These are phyloP conservation scores for Leccinum olivaceopallidum DNA, from an alignment of 768 basidiomycete species.

Conservation along the genomic window DNA sequence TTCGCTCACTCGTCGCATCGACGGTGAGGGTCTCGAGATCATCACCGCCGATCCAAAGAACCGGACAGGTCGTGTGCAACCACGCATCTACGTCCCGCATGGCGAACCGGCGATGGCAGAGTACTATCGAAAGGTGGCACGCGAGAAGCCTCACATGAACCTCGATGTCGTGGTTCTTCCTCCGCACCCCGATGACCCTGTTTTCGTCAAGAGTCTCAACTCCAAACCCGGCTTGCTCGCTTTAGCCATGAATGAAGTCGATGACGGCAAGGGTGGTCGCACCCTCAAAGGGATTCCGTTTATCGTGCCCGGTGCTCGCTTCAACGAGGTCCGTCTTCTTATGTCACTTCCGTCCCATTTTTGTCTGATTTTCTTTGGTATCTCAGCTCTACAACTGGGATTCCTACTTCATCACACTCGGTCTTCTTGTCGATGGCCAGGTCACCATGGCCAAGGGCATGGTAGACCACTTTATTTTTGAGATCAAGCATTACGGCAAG, in stretches of 20 bases:
- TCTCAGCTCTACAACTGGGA: conserved; percentile 91
- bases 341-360: background rate
- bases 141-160: conserved; percentile 90
- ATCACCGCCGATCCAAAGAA: conserved; percentile 99
- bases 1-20: conserved; percentile 92
- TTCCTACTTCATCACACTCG: conserved; percentile 92
- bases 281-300: conserved; percentile 94
- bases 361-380: conserved; percentile 8
- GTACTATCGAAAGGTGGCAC: conserved; percentile 90
- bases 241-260: conserved; percentile 91
- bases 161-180: conserved; percentile 93
- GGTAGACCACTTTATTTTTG: conserved; percentile 99
- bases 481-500: conserved; percentile 97
- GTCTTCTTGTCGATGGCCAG: conserved; percentile 92
- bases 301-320: conserved; percentile 93
- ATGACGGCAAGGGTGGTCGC: conserved; percentile 75
- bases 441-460: conserved; percentile 95
- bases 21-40: conserved; percentile 95
- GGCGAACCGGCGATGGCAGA: conserved; percentile 93
- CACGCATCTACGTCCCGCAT: conserved; percentile 93
- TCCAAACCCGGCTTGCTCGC: conserved; percentile 93
- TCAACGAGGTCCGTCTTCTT: conserved; percentile 74
- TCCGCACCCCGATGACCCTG: conserved; percentile 79
- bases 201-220: conserved; percentile 90
- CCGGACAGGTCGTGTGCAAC: conserved; percentile 84